These are phyloP conservation scores for Lipomyces chichibuensis DNA, from an alignment of 805 yeast species.

Conservation along the genomic window DNA sequence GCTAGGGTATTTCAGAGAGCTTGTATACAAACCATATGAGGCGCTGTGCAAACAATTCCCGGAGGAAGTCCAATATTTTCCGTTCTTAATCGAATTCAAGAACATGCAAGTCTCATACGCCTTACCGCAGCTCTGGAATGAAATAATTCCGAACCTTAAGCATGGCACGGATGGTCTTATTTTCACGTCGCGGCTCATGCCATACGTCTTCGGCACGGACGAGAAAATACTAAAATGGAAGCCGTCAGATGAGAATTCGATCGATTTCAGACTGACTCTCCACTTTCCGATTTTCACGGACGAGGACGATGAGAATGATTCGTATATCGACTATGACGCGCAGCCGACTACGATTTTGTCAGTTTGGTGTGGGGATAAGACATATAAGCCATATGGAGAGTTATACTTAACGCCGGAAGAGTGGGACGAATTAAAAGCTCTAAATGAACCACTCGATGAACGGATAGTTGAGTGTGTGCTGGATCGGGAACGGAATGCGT, in stretches of 20 bases:
- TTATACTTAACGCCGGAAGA: constrained; percentile 67
- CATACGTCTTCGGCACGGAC: constrained; percentile 89
- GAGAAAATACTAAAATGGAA: constrained; percentile 89
- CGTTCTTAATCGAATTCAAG: constrained; percentile 84
- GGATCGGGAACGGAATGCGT: constrained; percentile 61
- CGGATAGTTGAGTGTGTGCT: constrained; percentile 84
- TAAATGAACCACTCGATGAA: constrained; percentile 83
- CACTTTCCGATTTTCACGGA: constrained; percentile 57
- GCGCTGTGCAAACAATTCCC: constrained; percentile 70
- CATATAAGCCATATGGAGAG: constrained; percentile 68
- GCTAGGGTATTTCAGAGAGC: constrained; percentile 81
- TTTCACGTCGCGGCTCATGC: constrained; percentile 86
- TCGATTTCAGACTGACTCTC: constrained; percentile 77
- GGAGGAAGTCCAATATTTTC: constrained; percentile 72
- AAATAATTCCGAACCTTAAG: constrained; percentile 66
- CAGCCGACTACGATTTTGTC: constrained; percentile 69
- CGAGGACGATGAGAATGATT: constrained; percentile 47
- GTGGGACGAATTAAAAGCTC: constrained; percentile 73
- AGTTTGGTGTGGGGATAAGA: constrained; percentile 75
- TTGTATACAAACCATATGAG: constrained; percentile 79
- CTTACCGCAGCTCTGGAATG: constrained; percentile 71
- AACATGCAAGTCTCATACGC: constrained; percentile 84
- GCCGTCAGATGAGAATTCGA: constrained; percentile 92
- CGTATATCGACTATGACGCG: constrained; percentile 76
- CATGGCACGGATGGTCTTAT: constrained; percentile 94